Evolutionary conservation across 768 basidiomycete species (phyloP), one percentile per base, ranked within the genome.

Genomic region (Russula sp.): DNA sequence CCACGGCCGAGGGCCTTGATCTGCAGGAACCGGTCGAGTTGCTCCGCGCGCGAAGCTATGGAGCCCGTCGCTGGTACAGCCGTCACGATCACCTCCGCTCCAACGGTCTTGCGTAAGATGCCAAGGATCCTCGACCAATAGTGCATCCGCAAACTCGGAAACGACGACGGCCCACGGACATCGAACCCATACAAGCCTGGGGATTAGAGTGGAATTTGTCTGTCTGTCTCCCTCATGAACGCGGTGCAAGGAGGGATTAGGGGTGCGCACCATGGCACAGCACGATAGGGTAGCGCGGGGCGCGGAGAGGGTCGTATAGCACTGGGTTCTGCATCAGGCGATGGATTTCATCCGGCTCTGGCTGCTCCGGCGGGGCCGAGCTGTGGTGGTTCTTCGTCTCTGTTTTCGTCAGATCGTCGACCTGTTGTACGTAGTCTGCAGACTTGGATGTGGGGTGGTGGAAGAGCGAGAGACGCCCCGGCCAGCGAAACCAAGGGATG

Each of bases 61-160:
- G 92, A 94, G 5, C 94, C 97, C 16, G 95, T 98, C 4, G 88
- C 85, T 45, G 97, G 96, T 20, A 98, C 97, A 1, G 88, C 85
- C 0, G 96, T 95, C 18, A 98, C 92, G 59, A 98, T 84, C n/a
- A 98, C 94, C 64, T 98, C 92, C 29, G 92, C 94, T 14, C 92
- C 90, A 13, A 98, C 78, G 64, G 80, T 88, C 56, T 88, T 79
- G 59, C 88, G 81, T 16, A 98, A 79, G 13, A 95, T 82, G 10
- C 80, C 83, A 36, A 98, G 78, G 4, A 98, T 85, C 60, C 92
- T 90, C 0, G 86, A 83, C 97, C 97, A 99, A 70, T 99, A 99
- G 63, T 98, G 93, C 72, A 92, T 81, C 57, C 90, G 84, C 60
- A 95, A 79, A 47, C 85, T 83, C 0, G 49, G 58, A 35, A 59